phyloP scores from a whole-genome alignment of 257 asterid genomes.

The Primulina tabacum region DNA sequence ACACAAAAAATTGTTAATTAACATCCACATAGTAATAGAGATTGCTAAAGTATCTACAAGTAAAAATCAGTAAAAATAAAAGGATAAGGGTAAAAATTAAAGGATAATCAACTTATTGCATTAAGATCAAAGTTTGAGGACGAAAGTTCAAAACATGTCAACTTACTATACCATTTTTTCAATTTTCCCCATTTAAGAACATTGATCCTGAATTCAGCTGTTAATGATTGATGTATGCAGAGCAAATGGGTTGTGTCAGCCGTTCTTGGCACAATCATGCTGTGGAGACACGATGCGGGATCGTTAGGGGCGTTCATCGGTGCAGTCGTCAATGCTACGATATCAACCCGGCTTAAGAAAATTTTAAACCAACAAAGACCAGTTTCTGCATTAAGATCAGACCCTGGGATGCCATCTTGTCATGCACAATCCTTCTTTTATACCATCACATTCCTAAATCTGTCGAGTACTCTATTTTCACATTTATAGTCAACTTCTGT shows the following conservation, averaged over 20 bases:
- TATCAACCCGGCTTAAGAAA: slow-evolving; percentile 37
- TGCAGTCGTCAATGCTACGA: slow-evolving; percentile 32
- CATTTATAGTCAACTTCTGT: not conserved
- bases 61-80: no score
- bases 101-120: no score
- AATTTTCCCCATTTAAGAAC: not conserved
- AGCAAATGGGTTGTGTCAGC: slow-evolving; percentile 48
- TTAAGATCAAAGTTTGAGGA: not conserved
- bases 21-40: no score
- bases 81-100: no score
- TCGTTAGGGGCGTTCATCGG: slow-evolving; percentile 48
- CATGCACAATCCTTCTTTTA: slow-evolving; percentile 48
- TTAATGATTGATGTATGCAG: slow-evolving; percentile 27
- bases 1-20: no score
- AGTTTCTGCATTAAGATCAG: slow-evolving; percentile 40
- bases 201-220: not conserved
- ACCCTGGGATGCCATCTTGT: slow-evolving; percentile 57
- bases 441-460: slow-evolving; percentile 23
- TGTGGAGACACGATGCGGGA: slow-evolving; percentile 50
- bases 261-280: slow-evolving; percentile 30
- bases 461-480: slow-evolving; percentile 33
- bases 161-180: not conserved
- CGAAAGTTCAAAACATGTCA: not conserved
- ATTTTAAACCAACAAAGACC: slow-evolving; percentile 55
- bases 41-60: no score